Conservation (phyloP, 495 filamentous ascomycete genomes). For the Lasiosphaeria miniovina region DNA sequence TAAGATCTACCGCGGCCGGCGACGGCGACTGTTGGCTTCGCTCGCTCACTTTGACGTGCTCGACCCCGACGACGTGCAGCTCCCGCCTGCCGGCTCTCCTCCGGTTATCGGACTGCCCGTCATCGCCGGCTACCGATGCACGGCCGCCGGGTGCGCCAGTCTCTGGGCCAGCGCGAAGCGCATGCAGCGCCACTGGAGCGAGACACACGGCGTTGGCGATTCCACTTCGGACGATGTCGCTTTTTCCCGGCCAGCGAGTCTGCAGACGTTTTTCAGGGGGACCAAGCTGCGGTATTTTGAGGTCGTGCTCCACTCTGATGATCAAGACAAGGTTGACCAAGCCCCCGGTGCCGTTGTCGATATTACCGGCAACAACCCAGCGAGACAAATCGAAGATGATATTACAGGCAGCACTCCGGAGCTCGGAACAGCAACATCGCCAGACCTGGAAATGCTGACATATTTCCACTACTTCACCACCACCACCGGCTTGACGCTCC, state of each 20-base stretch:
- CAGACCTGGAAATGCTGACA: slow-evolving; percentile 28
- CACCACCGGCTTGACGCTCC: neutral
- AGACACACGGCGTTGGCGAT: slow-evolving; percentile 27
- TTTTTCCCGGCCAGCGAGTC: slow-evolving; percentile 21
- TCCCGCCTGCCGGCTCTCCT: slow-evolving; percentile 22
- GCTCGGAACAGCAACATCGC: too few relatives aligned
- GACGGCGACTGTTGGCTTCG: slow-evolving; percentile 26
- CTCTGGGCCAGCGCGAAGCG: slow-evolving; percentile 34
- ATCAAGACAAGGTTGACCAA: too few relatives aligned
- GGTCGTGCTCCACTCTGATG: slow-evolving; percentile 10
- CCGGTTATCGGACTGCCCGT: slow-evolving; percentile 29
- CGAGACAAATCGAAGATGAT: too few relatives aligned
- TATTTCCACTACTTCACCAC: slow-evolving; percentile 37
- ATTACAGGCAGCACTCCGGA: too few relatives aligned
- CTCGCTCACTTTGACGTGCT: slow-evolving; percentile 27
- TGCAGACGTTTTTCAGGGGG: slow-evolving; percentile 39
- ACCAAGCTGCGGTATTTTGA: slow-evolving; percentile 41
- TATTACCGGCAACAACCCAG: too few relatives aligned
- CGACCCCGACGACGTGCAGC: slow-evolving; percentile 29
- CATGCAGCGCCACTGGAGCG: slow-evolving; percentile 35
- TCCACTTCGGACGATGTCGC: slow-evolving; percentile 1
- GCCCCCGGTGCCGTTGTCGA: too few relatives aligned
- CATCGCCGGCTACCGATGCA: slow-evolving; percentile 30
- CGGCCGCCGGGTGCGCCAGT: slow-evolving; percentile 23
- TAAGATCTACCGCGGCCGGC: slow-evolving; percentile 35